These are phyloP conservation scores for Metschnikowia proteae DNA, from an alignment of 805 yeast species.

Conservation along the genomic window DNA sequence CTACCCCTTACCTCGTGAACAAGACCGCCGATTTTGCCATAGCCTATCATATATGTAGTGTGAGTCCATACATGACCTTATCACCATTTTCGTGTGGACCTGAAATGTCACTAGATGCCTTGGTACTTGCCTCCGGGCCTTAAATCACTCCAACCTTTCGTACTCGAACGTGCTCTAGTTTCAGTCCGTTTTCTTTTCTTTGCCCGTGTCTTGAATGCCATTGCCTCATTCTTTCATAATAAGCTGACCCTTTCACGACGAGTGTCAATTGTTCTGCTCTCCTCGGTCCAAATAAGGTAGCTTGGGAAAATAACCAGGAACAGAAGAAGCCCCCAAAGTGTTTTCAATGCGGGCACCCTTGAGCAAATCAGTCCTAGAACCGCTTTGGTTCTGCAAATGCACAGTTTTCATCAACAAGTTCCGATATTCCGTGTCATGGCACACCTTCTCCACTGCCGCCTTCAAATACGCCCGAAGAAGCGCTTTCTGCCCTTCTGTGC, in stretches of 20 bases:
- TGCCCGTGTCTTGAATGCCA: too few species aligned
- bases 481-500: slow-evolving; percentile 3
- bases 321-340: slow-evolving; percentile 9
- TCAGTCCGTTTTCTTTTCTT: too few species aligned
- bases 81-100: too few species aligned
- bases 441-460: slow-evolving; percentile 12
- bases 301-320: slow-evolving; percentile 18
- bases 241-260: too few species aligned
- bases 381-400: slow-evolving; percentile 4
- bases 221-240: too few species aligned
- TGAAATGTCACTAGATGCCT: too few species aligned
- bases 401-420: neutral
- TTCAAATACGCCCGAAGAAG: slow-evolving; percentile 3
- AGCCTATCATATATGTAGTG: too few species aligned
- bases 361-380: slow-evolving; percentile 4
- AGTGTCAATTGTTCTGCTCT: too few species aligned
- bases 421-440: slow-evolving; percentile 3
- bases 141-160: too few species aligned
- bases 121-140: too few species aligned
- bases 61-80: too few species aligned
- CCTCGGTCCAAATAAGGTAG: slow-evolving; percentile 10
- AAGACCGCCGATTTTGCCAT: neutral
- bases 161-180: too few species aligned
- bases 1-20: slow-evolving; percentile 16
- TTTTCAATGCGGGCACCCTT: slow-evolving; percentile 12